Conservation (phyloP, 2,329 filamentous ascomycete genomes). For the Microsporum audouinii region DNA sequence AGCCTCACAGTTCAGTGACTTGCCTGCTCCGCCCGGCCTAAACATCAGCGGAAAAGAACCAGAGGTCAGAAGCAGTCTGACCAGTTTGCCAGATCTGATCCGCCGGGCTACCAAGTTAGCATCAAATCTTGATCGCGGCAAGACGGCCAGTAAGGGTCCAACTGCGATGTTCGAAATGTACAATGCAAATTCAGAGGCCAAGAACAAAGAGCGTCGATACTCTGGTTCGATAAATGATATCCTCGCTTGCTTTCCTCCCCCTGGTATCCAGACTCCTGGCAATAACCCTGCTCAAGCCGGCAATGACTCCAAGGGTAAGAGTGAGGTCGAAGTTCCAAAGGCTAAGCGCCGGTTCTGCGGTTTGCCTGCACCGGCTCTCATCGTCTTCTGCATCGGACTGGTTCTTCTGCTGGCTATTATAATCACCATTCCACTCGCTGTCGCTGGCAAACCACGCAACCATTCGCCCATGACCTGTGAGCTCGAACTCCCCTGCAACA, state of each 20-base stretch:
- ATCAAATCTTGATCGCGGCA: slow-evolving; percentile 75
- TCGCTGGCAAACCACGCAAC: slow-evolving; percentile 48
- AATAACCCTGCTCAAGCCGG: neutral
- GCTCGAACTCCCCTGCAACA: slow-evolving; percentile 54
- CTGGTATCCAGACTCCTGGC: slow-evolving; percentile 40
- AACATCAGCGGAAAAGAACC: slow-evolving; percentile 71
- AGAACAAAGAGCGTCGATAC: slow-evolving; percentile 23
- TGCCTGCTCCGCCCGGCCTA: slow-evolving; percentile 53
- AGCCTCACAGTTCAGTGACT: slow-evolving; percentile 6
- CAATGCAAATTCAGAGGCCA: slow-evolving; percentile 24
- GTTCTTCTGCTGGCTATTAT: slow-evolving; percentile 67
- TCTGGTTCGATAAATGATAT: slow-evolving; percentile 52
- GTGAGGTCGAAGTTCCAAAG: slow-evolving; percentile 12
- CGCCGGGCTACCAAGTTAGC: slow-evolving; percentile 75
- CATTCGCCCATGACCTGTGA: slow-evolving; percentile 42
- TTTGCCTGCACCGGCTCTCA: slow-evolving; percentile 66
- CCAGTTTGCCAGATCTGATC: slow-evolving; percentile 85
- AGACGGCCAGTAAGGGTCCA: slow-evolving; percentile 45
- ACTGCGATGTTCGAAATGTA: slow-evolving; percentile 42
- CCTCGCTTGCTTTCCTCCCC: slow-evolving; percentile 53
- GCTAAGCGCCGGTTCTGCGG: slow-evolving; percentile 63
- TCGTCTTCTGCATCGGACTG: slow-evolving; percentile 53
- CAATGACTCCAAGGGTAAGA: slow-evolving; percentile 17
- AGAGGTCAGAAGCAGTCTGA: slow-evolving; percentile 77
- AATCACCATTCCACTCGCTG: slow-evolving; percentile 61